Evolutionary conservation across 2,329 filamentous ascomycete species (phyloP).

Genomic region (Colletotrichum tropicale): DNA sequence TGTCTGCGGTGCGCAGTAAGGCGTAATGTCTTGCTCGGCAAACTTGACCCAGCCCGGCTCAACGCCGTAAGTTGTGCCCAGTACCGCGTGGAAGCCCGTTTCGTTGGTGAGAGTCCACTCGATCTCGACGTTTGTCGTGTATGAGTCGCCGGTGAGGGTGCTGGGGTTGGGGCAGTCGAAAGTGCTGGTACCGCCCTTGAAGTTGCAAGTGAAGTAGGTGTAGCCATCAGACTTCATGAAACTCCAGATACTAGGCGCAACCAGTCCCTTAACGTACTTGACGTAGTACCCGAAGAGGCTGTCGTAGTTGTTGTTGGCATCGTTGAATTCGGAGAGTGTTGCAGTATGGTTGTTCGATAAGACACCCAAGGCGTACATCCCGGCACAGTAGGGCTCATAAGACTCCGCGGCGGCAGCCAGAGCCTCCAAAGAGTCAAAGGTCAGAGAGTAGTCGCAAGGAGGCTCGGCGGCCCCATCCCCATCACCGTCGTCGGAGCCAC

Average conservation of each 20-base stretch:
- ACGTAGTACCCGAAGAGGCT: not conserved
- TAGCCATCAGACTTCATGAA: not conserved
- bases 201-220: not conserved
- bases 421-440: not conserved
- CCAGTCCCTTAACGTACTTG: not conserved
- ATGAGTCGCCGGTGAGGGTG: not conserved
- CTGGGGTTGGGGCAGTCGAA: not conserved
- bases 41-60: not conserved
- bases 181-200: not conserved
- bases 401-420: not conserved
- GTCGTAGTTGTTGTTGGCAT: not conserved
- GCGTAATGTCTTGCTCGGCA: not conserved
- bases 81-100: not conserved
- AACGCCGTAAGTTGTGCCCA: not conserved
- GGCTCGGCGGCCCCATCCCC: not conserved
- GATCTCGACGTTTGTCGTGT: not conserved
- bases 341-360: not conserved
- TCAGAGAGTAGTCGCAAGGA: not conserved
- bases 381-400: not conserved
- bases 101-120: not conserved
- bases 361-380: not conserved
- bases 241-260: not conserved
- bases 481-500: not conserved
- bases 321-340: not conserved
- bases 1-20: not conserved